Percentiles rank a stretch among this genome's conserved stretches.
phyloP scores from a whole-genome alignment of 495 filamentous ascomycete species.

The Penicillium herquei region DNA sequence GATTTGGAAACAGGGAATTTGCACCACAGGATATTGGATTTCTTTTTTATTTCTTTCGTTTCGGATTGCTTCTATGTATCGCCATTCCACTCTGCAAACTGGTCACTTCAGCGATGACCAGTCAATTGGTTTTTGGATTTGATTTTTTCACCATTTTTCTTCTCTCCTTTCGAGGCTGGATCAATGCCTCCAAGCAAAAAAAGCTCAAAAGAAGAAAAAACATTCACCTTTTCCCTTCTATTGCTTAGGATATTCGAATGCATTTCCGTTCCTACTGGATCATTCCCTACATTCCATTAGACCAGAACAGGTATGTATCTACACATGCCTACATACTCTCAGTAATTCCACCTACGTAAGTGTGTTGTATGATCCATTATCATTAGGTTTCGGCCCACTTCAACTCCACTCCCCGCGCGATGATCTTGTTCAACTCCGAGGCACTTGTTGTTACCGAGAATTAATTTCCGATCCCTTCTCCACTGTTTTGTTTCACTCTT shows the following conservation, averaged over 20 bases:
- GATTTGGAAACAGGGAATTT: conserved; percentile 19
- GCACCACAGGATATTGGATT: conserved; percentile 11
- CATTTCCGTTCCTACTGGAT: neutral
- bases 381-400: too few relatives aligned
- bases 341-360: too few relatives aligned
- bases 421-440: too few relatives aligned
- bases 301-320: too few relatives aligned
- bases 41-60: conserved; percentile 18
- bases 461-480: too few relatives aligned
- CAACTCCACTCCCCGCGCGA: too few relatives aligned
- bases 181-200: neutral
- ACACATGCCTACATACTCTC: too few relatives aligned
- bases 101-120: conserved; percentile 19
- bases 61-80: conserved; percentile 4
- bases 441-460: too few relatives aligned
- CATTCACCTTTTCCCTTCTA: too few relatives aligned
- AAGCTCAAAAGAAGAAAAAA: neutral
- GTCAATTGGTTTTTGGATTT: conserved; percentile 3
- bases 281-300: too few relatives aligned
- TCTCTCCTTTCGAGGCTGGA: neutral
- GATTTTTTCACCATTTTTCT: neutral
- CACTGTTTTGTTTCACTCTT: too few relatives aligned
- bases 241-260: conserved; percentile 7
- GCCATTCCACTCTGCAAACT: neutral
- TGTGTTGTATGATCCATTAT: too few relatives aligned